A percentile compares a stretch with the other conserved stretches of the same genome.
These are phyloP conservation scores for Citrus sp. DNA, from an alignment of 345 rosid species.

Conservation along the genomic window DNA sequence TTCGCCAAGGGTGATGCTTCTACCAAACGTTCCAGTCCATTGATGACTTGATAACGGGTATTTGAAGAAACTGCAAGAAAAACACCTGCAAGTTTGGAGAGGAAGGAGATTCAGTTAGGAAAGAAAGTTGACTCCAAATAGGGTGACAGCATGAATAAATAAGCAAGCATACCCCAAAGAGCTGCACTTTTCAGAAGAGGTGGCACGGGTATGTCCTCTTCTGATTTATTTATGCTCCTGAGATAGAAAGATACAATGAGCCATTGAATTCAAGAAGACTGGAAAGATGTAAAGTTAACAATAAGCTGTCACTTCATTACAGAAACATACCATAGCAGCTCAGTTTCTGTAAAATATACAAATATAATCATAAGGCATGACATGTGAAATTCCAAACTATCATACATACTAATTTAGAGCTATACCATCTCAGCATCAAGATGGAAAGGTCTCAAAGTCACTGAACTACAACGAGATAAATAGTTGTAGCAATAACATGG, in stretches of 20 bases:
- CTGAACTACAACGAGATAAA: background rate
- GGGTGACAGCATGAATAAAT: background rate
- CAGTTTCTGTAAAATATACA: background rate
- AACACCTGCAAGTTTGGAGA: slow-evolving; percentile 44
- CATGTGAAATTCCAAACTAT: background rate
- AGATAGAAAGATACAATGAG: slow-evolving; percentile 4
- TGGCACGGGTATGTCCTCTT: slow-evolving; percentile 84
- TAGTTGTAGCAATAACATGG: background rate
- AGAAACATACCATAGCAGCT: background rate
- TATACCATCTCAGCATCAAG: too few relatives aligned
- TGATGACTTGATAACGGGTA: slow-evolving; percentile 72
- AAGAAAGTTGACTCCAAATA: background rate
- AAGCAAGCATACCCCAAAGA: slow-evolving; percentile 69
- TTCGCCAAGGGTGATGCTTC: slow-evolving; percentile 76
- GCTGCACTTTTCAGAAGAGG: slow-evolving; percentile 90
- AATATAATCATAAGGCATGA: background rate
- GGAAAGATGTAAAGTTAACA: background rate
- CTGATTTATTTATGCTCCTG: slow-evolving; percentile 78
- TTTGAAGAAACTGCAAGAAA: slow-evolving; percentile 83
- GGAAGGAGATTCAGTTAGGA: background rate
- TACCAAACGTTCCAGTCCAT: slow-evolving; percentile 70
- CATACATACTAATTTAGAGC: background rate
- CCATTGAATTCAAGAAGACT: background rate
- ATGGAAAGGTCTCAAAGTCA: too few relatives aligned
- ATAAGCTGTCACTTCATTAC: background rate